Base-by-base conservation (phyloP, 2,329 filamentous ascomycete genomes). In the Aspergillus oerlinghausenensis region DNA sequence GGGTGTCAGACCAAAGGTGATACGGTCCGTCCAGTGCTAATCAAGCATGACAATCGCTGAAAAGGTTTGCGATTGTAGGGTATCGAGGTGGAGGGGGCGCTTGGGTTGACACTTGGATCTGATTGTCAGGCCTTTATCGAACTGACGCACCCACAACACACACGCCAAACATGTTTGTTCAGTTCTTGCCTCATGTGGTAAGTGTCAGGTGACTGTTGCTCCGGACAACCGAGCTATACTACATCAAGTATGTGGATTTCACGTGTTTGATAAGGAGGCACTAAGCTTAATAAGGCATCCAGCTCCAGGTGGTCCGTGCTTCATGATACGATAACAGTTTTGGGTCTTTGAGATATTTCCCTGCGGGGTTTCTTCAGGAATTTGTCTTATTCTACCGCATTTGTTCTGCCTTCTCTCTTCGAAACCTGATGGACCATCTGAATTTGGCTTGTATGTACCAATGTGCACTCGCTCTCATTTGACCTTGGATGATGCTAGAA, bases 151-250 rank as follows among this genome's bases (percentile, higher is more conserved):
- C 63, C 63, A 66, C 60, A 63, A 60, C 57, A 53, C 28, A 50
- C 25, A 29, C 43, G 35, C 50, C 55, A 59, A 55, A 55, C 60
- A 61, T 70, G 67, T 69, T 68, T 70, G 61, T 66, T 21, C 19
- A 14, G 19, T 64, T 61, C 64, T 49, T 63, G 49, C 59, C 57
- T 63, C 56, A 47, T 47, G 11, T 17, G 23, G 43, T 45, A 60
- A 55, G 48, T 9, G 35, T 67, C 69, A 70, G 40, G 65, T 72
- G 69, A 70, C 55, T 26, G 70, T 72, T 71, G 68, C 66, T 63
- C 60, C 56, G 63, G 68, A 65, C 68, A 64, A 67, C 59, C 19
- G 2, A 1, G n/a, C 47, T 55, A 47, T 59, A 23, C 60, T 56
- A 1, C 1, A 43, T 51, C 21, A 2, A 28, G 56, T 52, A 52